Base-by-base conservation (phyloP, 139 green algal species). In the Chlamydomonas eustigma region DNA sequence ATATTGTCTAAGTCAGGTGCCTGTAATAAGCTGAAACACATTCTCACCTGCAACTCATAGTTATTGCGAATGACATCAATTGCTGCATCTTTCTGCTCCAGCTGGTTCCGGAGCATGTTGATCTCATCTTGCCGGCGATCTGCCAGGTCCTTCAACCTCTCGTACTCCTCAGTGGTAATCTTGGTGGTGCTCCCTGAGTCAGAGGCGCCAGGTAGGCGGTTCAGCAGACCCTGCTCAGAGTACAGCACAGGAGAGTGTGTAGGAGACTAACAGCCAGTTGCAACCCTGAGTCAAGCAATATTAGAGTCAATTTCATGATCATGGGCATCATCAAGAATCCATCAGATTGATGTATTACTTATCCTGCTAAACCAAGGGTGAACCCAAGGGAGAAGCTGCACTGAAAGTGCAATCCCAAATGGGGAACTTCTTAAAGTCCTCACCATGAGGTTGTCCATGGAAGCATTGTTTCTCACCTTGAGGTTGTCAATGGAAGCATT, bases 21-120 rank as follows among this genome's bases (percentile, higher is more conserved):
- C n/a, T n/a, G n/a, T n/a, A n/a, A n/a, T n/a, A n/a, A n/a, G n/a
- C n/a, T n/a, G n/a, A n/a, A n/a, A n/a, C n/a, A 18, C 25, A 25
- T 28, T 2, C 52, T 3, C 33, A 85, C 78, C 84, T 89, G 77
- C 39, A 72, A 35, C 51, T 85, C 84, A 50, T 81, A 77, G 76
- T 79, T 80, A 30, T 65, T 37, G 32, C 75, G 76, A 24, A 84
- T 73, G 34, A 84, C 32, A 36, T 84, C 81, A 5, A 84, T 68
- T 25, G 76, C 76, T 0, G 85, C 85, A 3, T 87, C 81, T 37
- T 80, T 74, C 68, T 89, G 85, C 44, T 88, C 83, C 44, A 89
- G 76, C 12, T 74, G 76, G 35, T 74, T 83, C 35, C 80, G 77
- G 31, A 87, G 64, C 79, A 83, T 73, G 5, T 80, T 73, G 24